Evolutionary conservation across 805 yeast species (phyloP), one percentile per base, ranked within the genome.

Genomic region (Yarrowia osloensis): DNA sequence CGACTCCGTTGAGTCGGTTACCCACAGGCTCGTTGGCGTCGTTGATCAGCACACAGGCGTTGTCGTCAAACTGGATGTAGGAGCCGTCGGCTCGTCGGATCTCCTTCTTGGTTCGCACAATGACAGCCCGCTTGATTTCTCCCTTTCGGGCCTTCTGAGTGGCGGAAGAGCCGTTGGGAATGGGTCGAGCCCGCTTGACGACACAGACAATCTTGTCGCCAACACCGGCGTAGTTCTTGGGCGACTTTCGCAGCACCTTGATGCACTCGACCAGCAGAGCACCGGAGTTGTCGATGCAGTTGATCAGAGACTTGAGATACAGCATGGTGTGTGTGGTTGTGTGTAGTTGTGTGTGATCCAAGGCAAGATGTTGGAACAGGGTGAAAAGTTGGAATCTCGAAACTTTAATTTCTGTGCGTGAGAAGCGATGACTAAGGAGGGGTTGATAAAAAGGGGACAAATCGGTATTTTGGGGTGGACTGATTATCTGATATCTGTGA

Each of bases 231-330:
- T 87, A 88, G 74, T 88, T 88, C 76, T 83, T 86, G 33, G 97
- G 97, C 1, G 89, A 86, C 75, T 95, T 96, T 70, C 96, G 87
- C 70, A 95, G 82, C 17, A 95, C 97, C 78, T 94, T 94, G 81
- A 95, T 92, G 77, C 98, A 95, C 78, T 95, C 98, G 17, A 89
- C 98, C 69, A 92, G 79, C 77, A 89, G 90, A 3, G 98, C 99
- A 31, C 98, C 97, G 24, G 97, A 89, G 82, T 94, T 94, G 79
- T 94, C 99, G 70, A 94, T 90, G 70, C 93, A 97, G 77, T 89
- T 93, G 66, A 92, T 80, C 77, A 95, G 81, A 17, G 97, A 82
- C 81, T 94, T 94, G 74, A 94, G 85, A 79, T 91, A 91, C 66
- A 94, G 86, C 99, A 94, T 94, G 33, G 54, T 77, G 68, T 15